These are phyloP conservation scores for Kappamyces sp. DNA, from an alignment of 192 early-diverging fungal genomes.

Conservation along the genomic window DNA sequence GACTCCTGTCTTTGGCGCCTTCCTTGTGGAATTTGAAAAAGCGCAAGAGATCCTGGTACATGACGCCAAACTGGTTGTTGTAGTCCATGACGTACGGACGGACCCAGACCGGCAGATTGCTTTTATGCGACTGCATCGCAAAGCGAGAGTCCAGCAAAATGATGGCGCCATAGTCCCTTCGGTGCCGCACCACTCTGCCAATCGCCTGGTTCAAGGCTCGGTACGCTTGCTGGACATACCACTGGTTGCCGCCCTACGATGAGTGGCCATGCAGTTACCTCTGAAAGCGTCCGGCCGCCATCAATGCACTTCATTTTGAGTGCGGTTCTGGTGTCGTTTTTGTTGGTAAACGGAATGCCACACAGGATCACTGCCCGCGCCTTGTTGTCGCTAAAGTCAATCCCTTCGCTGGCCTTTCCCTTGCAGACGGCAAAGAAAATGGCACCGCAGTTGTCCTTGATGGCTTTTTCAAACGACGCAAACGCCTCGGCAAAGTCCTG, in stretches of 20 bases:
- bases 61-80: no score
- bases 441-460: constrained; percentile 34
- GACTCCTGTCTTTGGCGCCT: no score
- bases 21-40: no score
- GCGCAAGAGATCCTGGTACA: no score
- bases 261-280: not conserved
- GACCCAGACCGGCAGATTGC: constrained; percentile 66
- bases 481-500: constrained; percentile 43
- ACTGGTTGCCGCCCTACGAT: constrained; percentile 40
- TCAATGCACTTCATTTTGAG: constrained; percentile 44
- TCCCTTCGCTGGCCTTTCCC: constrained; percentile 68
- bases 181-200: constrained; percentile 49
- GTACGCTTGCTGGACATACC: constrained; percentile 59
- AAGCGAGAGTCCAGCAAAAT: constrained; percentile 45
- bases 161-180: constrained; percentile 61
- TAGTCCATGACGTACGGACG: constrained; percentile 23
- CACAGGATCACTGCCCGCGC: constrained; percentile 60
- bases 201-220: constrained; percentile 61
- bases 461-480: constrained; percentile 37
- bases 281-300: constrained; percentile 11
- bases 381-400: constrained; percentile 64
- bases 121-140: constrained; percentile 32
- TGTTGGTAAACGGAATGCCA: constrained; percentile 54
- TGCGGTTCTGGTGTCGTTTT: constrained; percentile 49
- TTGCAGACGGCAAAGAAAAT: constrained; percentile 66